These are phyloP conservation scores for Kwoniella sp. DNA, from an alignment of 768 basidiomycete genomes.

Conservation along the genomic window DNA sequence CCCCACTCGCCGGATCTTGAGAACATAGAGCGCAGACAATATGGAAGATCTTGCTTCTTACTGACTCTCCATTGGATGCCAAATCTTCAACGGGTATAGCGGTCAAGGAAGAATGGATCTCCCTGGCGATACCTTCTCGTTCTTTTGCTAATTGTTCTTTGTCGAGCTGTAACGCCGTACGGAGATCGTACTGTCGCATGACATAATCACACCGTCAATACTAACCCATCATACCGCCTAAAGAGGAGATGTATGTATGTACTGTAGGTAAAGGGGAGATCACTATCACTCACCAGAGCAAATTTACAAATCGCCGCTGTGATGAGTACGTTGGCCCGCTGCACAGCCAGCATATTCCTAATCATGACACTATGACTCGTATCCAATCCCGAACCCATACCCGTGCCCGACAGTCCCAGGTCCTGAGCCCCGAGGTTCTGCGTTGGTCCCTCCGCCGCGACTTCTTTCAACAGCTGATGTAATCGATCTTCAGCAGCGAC, in stretches of 20 bases:
- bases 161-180: conserved; percentile 41
- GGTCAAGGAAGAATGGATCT: conserved; percentile 45
- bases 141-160: conserved; percentile 43
- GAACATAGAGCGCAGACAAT: conserved; percentile 46
- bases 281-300: conserved; percentile 48
- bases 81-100: conserved; percentile 50
- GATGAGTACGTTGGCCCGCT: conserved; percentile 50
- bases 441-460: too few relatives aligned
- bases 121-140: conserved; percentile 44
- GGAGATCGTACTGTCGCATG: conserved; percentile 37
- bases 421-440: conserved; percentile 33
- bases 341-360: conserved; percentile 44
- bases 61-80: conserved; percentile 49
- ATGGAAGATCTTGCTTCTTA: conserved; percentile 49
- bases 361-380: conserved; percentile 3
- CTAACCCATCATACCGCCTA: too few relatives aligned
- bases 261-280: too few relatives aligned
- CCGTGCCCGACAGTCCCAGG: conserved; percentile 7
- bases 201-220: too few relatives aligned
- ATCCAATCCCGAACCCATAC: too few relatives aligned
- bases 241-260: too few relatives aligned
- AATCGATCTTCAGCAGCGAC: conserved; percentile 38
- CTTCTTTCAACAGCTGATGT: conserved; percentile 28
- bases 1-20: conserved; percentile 18
- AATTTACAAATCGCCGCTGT: conserved; percentile 52